Base-by-base conservation (phyloP, 2,329 filamentous ascomycete genomes). In the Penicillium expansum region DNA sequence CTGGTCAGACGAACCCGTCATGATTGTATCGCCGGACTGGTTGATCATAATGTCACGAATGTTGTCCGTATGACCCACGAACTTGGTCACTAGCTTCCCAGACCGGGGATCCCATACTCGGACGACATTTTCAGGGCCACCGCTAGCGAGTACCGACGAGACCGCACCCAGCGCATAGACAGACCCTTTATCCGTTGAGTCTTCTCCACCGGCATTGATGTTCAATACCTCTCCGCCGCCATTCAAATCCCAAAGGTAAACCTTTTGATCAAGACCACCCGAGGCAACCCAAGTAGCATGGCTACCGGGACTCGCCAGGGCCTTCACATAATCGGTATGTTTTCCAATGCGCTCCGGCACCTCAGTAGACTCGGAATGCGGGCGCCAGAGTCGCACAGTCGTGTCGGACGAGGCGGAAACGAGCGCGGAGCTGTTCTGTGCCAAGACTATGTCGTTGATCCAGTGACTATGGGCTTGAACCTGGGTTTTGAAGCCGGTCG, bases 281-380 rank as follows among this genome's bases (percentile, higher is more conserved):
- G 93, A 96, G 5, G 92, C 94, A 18, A 97, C 89, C 93, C 93
- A 99, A 66, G 88, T 86, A 53, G 86, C 83, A 39, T 85, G 80
- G 41, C 81, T 77, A 64, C 84, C 81, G 42, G 93, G 91, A 8
- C 90, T 89, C 18, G 92, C 91, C 37, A 99, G 83, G 65, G 91
- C 92, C 77, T 97, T 99, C 71, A 96, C 92, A 71, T 97, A 99
- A 79, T 99, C 94, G 68, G 87, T 88, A 75, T 99, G 94, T 68
- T 93, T 86, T 62, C 94, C 94, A 69, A 99, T 93, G 41, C 90
- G 91, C 62, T 85, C 83, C 5, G 90, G 87, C 10, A 88, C 85
- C 48, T 87, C 81, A 24, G 78, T 76, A 47, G 85, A 83, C 24
- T 82, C 77, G 7, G 83, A 83, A 60, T 86, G 80, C 7, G 93